phyloP scores from a whole-genome alignment of 768 basidiomycete genomes.

The Lanmaoa rubissima region DNA sequence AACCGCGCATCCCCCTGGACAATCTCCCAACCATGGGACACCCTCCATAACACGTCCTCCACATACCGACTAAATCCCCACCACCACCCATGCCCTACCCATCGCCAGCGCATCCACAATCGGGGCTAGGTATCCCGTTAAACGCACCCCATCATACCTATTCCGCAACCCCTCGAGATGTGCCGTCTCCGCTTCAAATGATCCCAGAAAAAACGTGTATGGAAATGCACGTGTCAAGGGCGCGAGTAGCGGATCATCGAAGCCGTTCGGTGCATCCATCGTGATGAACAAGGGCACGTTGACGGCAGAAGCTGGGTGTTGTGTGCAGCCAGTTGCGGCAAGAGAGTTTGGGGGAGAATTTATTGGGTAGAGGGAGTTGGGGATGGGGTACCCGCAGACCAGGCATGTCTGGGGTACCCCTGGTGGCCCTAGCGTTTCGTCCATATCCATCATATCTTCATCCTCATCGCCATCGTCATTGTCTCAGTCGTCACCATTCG shows the following conservation, averaged over 20 bases:
- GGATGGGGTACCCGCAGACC: conserved; percentile 29
- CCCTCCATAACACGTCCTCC: conserved; percentile 64
- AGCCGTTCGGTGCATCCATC: conserved; percentile 51
- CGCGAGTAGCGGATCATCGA: conserved; percentile 41
- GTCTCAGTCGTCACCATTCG: background rate
- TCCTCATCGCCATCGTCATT: background rate
- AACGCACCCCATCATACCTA: conserved; percentile 45
- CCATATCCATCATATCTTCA: background rate
- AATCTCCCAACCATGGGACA: conserved; percentile 51
- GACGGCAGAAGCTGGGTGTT: conserved; percentile 33
- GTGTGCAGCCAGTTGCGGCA: conserved; percentile 45
- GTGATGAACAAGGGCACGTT: conserved; percentile 66
- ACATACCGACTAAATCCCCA: conserved; percentile 71
- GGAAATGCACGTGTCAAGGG: conserved; percentile 57
- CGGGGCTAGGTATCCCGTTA: conserved; percentile 52
- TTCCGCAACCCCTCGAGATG: conserved; percentile 40
- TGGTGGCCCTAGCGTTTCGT: conserved; percentile 12
- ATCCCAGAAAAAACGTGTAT: conserved; percentile 56
- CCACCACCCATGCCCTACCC: conserved; percentile 52
- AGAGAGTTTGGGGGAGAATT: conserved; percentile 6
- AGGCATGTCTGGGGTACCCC: conserved; percentile 17
- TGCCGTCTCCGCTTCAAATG: conserved; percentile 40
- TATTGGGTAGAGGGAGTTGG: conserved; percentile 24
- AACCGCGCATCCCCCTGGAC: conserved; percentile 43
- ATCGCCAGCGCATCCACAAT: conserved; percentile 73